A percentile compares a stretch with the other conserved stretches of the same genome.
Evolutionary conservation across 768 basidiomycete genomes (phyloP).

Genomic region (Amanita rimosa): DNA sequence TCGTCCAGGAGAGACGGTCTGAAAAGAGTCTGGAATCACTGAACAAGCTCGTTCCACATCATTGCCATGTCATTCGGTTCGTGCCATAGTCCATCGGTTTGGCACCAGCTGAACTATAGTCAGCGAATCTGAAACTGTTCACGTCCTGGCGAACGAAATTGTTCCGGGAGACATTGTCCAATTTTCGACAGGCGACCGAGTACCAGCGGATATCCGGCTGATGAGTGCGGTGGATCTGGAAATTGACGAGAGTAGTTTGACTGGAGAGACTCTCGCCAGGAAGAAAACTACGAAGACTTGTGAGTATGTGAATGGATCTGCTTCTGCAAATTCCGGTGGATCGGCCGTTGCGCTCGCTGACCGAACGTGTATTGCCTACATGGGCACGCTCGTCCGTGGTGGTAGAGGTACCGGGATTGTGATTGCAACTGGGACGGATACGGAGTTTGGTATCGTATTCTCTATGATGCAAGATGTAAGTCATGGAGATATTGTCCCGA

Average conservation of each 20-base stretch:
- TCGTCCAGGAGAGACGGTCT: conserved; percentile 90
- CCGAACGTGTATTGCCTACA: conserved; percentile 80
- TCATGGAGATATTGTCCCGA: conserved; percentile 12
- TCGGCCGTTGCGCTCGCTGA: conserved; percentile 59
- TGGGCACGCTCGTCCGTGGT: conserved; percentile 91
- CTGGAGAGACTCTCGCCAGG: conserved; percentile 83
- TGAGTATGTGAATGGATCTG: conserved; percentile 24
- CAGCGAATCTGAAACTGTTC: conserved; percentile 53
- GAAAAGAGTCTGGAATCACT: conserved; percentile 91
- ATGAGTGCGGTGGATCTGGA: conserved; percentile 77
- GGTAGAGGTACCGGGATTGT: conserved; percentile 83
- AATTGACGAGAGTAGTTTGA: conserved; percentile 91
- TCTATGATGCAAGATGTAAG: conserved; percentile 94
- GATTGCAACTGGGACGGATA: conserved; percentile 76
- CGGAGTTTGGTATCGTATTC: conserved; percentile 95
- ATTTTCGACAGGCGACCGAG: conserved; percentile 84
- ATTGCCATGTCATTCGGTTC: conserved; percentile 79
- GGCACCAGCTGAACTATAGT: conserved; percentile 13
- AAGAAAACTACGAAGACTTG: conserved; percentile 55
- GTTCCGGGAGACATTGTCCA: conserved; percentile 90
- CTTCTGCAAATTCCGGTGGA: conserved; percentile 18
- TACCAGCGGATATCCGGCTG: conserved; percentile 88
- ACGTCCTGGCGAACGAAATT: conserved; percentile 92
- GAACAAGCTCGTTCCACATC: conserved; percentile 95
- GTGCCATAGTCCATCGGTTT: conserved; percentile 8